A percentile compares a stretch with the other conserved stretches of the same genome.
Conservation (phyloP, 495 filamentous ascomycete species). For the Venustampulla echinocandica region DNA sequence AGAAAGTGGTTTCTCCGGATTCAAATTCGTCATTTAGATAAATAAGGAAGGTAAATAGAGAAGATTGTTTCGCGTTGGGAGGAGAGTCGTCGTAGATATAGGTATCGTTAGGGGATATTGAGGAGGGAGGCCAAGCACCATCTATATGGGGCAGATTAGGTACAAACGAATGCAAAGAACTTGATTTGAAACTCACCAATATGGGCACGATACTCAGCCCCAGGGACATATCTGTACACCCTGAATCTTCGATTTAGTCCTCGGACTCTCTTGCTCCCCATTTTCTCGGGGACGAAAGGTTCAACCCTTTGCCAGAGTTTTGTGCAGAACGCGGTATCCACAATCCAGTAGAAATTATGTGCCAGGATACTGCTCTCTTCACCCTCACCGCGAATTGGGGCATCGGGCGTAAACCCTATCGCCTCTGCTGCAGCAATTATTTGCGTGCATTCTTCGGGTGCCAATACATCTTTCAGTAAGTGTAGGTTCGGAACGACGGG, state of each 20-base stretch:
- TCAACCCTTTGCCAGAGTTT: constrained; percentile 35
- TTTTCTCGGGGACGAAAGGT: constrained; percentile 27
- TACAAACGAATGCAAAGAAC: not conserved
- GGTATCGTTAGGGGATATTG: constrained; percentile 27
- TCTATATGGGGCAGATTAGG: constrained; percentile 24
- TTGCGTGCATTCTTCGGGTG: constrained; percentile 30
- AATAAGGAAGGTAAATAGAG: constrained; percentile 41
- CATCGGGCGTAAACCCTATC: constrained; percentile 38
- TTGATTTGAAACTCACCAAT: constrained; percentile 21
- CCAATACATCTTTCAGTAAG: constrained; percentile 32
- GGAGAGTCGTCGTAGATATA: constrained; percentile 41
- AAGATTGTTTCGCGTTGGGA: constrained; percentile 34
- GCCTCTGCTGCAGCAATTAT: constrained; percentile 39
- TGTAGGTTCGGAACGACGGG: constrained; percentile 33
- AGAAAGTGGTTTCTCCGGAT: constrained; percentile 43
- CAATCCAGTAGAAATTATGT: constrained; percentile 45
- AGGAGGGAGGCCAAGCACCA: constrained; percentile 41
- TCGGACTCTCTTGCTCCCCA: constrained; percentile 30
- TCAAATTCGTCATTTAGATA: constrained; percentile 45
- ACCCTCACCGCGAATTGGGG: constrained; percentile 35
- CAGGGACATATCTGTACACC: constrained; percentile 42
- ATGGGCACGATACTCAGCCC: constrained; percentile 39
- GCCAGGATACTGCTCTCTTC: constrained; percentile 36
- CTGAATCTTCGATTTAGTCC: constrained; percentile 40
- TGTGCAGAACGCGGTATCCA: constrained; percentile 33